Evolutionary conservation across 768 basidiomycete genomes (phyloP).

Genomic region (Suillus alpinus): DNA sequence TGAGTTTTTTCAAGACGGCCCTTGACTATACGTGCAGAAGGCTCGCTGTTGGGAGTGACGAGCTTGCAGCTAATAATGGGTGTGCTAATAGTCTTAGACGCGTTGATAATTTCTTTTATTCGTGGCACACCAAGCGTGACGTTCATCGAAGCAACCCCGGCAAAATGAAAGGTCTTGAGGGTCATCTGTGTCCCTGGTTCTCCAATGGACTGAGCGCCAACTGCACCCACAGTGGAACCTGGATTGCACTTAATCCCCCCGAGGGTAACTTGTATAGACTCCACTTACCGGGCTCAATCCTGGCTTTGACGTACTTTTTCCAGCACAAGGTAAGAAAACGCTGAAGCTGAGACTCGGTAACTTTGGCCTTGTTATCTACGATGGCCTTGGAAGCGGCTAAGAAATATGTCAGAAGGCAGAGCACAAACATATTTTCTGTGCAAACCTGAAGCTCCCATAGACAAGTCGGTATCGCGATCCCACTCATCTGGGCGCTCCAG

Average conservation of each 20-base stretch:
- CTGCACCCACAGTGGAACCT: constrained; percentile 98
- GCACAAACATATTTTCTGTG: constrained; percentile 1
- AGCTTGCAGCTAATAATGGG: constrained; percentile 98
- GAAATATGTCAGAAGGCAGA: constrained; percentile 5
- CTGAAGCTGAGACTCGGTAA: constrained; percentile 77
- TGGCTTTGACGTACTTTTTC: constrained; percentile 90
- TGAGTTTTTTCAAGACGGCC: constrained; percentile 93
- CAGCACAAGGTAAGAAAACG: constrained; percentile 85
- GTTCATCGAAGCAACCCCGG: constrained; percentile 99
- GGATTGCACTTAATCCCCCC: background rate
- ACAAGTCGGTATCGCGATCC: constrained; percentile 75
- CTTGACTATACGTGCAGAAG: constrained; percentile 97
- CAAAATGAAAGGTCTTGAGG: constrained; percentile 99
- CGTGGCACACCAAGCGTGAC: constrained; percentile 99
- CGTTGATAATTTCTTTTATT: constrained; percentile 99
- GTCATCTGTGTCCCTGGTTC: constrained; percentile 99
- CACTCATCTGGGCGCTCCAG: constrained; percentile 70
- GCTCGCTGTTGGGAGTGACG: constrained; percentile 79
- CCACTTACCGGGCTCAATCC: constrained; percentile 84
- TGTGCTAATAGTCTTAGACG: constrained; percentile 94
- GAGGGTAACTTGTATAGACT: background rate
- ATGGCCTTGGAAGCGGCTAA: constrained; percentile 65
- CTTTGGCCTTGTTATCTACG: constrained; percentile 89
- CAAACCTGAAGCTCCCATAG: constrained; percentile 71
- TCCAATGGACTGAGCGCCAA: constrained; percentile 98